These are phyloP conservation scores for Cronartium quercuum DNA, from an alignment of 1,284 basidiomycete species.

Conservation along the genomic window DNA sequence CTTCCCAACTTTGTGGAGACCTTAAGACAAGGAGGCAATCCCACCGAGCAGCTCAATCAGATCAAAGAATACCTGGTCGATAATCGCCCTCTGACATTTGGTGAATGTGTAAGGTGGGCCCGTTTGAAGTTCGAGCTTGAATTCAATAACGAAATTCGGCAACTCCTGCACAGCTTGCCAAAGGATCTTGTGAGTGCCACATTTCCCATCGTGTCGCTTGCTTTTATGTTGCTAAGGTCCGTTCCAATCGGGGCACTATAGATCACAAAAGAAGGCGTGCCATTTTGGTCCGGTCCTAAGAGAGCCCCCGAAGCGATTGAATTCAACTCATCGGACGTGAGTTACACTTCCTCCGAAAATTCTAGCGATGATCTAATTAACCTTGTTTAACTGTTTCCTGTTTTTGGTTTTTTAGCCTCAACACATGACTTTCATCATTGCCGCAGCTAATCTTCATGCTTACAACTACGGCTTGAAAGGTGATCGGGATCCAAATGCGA, in stretches of 20 bases:
- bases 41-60: slow-evolving; percentile 82
- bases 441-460: slow-evolving; percentile 93
- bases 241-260: neutral
- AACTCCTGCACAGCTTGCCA: slow-evolving; percentile 87
- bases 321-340: slow-evolving; percentile 78
- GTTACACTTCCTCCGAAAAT: slow-evolving; percentile 47
- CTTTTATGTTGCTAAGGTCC: neutral
- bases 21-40: slow-evolving; percentile 81
- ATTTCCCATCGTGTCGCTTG: neutral
- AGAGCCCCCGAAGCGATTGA: slow-evolving; percentile 87
- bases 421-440: slow-evolving; percentile 83
- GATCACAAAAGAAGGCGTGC: slow-evolving; percentile 40
- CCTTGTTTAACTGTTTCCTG: neutral
- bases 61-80: slow-evolving; percentile 86
- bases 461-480: slow-evolving; percentile 97
- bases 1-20: slow-evolving; percentile 93
- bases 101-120: slow-evolving; percentile 97
- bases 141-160: slow-evolving; percentile 88
- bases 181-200: slow-evolving; percentile 64
- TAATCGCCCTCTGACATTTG: slow-evolving; percentile 86
- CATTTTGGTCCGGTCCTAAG: slow-evolving; percentile 71
- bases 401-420: slow-evolving; percentile 57
- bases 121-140: slow-evolving; percentile 90
- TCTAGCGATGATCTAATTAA: neutral
- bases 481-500: slow-evolving; percentile 68